Percentiles rank a stretch among this genome's conserved stretches.
Conservation (phyloP, 768 basidiomycete species). For the Tulasnella sp. region DNA sequence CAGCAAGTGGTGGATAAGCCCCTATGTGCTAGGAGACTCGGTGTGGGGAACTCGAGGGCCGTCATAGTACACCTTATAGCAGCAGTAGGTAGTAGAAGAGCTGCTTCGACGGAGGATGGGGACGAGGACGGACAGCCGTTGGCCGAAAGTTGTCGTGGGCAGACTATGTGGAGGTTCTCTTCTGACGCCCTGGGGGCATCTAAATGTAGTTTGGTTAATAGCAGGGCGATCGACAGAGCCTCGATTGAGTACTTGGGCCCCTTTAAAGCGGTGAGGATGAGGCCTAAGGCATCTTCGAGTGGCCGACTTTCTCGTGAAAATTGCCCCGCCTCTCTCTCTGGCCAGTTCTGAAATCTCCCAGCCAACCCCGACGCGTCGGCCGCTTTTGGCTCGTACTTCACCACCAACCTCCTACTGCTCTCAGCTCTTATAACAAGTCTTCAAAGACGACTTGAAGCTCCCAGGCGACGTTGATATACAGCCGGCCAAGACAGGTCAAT, state of each 20-base stretch:
- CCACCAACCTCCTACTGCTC: neutral
- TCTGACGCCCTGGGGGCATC: neutral
- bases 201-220: neutral
- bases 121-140: neutral
- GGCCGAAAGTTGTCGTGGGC: neutral
- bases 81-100: neutral
- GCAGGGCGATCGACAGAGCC: neutral
- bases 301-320: constrained; percentile 11
- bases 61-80: neutral
- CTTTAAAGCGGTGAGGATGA: neutral
- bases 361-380: neutral
- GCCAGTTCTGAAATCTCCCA: constrained; percentile 1
- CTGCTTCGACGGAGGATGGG: neutral
- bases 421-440: neutral
- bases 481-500: too few species aligned
- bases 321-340: neutral
- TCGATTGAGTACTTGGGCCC: constrained; percentile 9
- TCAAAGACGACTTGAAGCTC: neutral
- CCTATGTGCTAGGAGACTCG: constrained; percentile 5
- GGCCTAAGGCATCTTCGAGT: constrained; percentile 2
- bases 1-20: neutral
- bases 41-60: neutral
- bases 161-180: neutral
- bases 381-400: neutral
- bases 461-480: neutral